Percentiles rank a stretch among this genome's conserved stretches.
These are phyloP conservation scores for Meyerozyma smithsonii DNA, from an alignment of 1,139 yeast genomes.

Conservation along the genomic window DNA sequence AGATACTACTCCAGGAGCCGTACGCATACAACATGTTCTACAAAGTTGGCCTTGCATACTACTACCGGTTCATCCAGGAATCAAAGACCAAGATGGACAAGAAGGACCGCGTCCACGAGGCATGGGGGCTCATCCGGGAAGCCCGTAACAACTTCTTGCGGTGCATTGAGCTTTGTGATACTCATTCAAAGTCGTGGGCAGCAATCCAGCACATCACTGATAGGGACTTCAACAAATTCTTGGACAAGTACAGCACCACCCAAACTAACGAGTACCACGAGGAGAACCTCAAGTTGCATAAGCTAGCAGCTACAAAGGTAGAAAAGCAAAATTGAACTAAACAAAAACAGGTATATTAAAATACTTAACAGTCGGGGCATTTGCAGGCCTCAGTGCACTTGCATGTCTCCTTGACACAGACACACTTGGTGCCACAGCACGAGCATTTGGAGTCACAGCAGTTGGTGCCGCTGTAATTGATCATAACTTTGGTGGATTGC, in stretches of 20 bases:
- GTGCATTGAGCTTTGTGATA: slow-evolving; percentile 70
- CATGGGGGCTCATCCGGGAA: slow-evolving; percentile 22
- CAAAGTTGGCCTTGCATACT: slow-evolving; percentile 43
- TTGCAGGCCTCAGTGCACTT: background rate
- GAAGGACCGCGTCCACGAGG: slow-evolving; percentile 14
- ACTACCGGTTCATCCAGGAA: slow-evolving; percentile 15
- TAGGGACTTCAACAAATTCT: slow-evolving; percentile 1
- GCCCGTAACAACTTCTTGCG: slow-evolving; percentile 57
- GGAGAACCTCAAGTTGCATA: slow-evolving; percentile 3
- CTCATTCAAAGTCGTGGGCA: slow-evolving; percentile 69
- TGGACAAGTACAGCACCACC: slow-evolving; percentile 4
- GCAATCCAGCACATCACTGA: slow-evolving; percentile 50
- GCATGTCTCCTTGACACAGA: background rate
- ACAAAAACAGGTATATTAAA: background rate
- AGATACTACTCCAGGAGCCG: slow-evolving; percentile 63
- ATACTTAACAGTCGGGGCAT: background rate
- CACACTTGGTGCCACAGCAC: background rate
- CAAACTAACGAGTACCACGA: slow-evolving; percentile 3
- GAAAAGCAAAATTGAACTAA: background rate
- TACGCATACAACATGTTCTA: slow-evolving; percentile 70
- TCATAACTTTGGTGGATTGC: background rate
- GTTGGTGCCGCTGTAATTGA: background rate
- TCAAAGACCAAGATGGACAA: slow-evolving; percentile 11
- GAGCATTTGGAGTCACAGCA: slow-evolving; percentile 2
- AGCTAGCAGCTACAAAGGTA: background rate